Base-by-base conservation (phyloP, 208 protist genomes). In the Leptomonas seymouri region DNA sequence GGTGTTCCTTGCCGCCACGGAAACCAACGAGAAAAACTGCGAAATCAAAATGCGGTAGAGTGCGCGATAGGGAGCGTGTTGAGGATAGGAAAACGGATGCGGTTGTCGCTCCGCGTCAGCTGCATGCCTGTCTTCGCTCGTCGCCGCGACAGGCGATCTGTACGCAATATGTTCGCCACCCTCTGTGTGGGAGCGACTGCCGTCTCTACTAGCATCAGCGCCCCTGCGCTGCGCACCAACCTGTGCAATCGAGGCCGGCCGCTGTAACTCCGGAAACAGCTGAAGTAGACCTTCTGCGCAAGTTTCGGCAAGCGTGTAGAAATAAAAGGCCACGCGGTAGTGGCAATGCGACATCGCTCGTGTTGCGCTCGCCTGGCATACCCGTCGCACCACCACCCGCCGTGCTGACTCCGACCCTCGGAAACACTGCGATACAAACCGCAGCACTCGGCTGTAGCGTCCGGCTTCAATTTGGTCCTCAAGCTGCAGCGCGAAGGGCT, bases 291-390 rank as follows among this genome's bases (percentile, higher is more conserved):
- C 44, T 14, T 50, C 58, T 41, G 42, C 51, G 6, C 49, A 36
- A 0, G 39, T 23, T 9, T 50, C 67, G 4, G 59, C 57, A 1
- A 72, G 12, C 8, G 49, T 56, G 57, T 63, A 58, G n/a, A 72
- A 58, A 56, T 56, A 72, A 27, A 72, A 64, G 1, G 67, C 67
- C 11, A 72, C 36, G 25, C 67, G 67, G 48, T 72, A 72, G 20
- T 46, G 67, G 7, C 27, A 56, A 28, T 48, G 67, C 20, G 67
- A 42, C 57, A 72, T 72, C 46, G 67, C 67, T 8, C n/a, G 67
- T 25, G 45, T 49, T 11, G 67, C 67, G 34, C 67, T 51, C 18
- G 67, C 57, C 34, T 64, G 56, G 23, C 67, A 72, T 14, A 72
- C 67, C 31, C 39, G 56, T 21, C 57, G 67, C 67, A 64, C 31